phyloP scores from a whole-genome alignment of 352 stramenopile genomes.

The Phytophthora multivora region DNA sequence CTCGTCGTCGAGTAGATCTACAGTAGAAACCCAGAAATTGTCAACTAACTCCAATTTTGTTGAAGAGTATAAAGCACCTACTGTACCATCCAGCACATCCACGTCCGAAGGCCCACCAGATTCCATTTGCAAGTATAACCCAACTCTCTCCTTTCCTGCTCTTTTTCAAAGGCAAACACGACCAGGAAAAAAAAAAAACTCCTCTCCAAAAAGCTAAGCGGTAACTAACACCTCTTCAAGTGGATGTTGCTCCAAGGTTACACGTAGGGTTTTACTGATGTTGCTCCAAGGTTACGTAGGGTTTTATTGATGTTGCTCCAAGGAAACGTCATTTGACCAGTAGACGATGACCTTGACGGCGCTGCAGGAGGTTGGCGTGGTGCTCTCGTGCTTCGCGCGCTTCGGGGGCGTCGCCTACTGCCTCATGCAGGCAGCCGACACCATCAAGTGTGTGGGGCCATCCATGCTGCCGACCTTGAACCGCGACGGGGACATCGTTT shows the following conservation, averaged over 20 bases:
- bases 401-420: constrained; percentile 80
- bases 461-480: constrained; percentile 93
- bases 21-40: constrained; percentile 1
- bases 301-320: too few species aligned
- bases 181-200: too few species aligned
- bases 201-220: too few species aligned
- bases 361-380: constrained; percentile 47
- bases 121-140: constrained; percentile 9
- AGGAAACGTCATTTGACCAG: neutral
- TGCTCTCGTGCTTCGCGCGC: constrained; percentile 72
- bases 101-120: constrained; percentile 22
- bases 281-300: neutral
- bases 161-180: neutral
- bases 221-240: neutral
- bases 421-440: constrained; percentile 70
- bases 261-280: neutral
- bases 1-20: constrained; percentile 37
- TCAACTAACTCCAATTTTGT: neutral
- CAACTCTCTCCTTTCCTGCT: too few species aligned
- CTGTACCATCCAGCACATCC: constrained; percentile 44
- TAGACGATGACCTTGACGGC: neutral
- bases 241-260: neutral
- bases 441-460: constrained; percentile 88
- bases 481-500: constrained; percentile 87
- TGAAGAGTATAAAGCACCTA: constrained; percentile 1